Percentiles rank a stretch among this genome's conserved stretches.
Evolutionary conservation across 2,329 filamentous ascomycete genomes (phyloP).

Genomic region (Trichoderma semiorbis): DNA sequence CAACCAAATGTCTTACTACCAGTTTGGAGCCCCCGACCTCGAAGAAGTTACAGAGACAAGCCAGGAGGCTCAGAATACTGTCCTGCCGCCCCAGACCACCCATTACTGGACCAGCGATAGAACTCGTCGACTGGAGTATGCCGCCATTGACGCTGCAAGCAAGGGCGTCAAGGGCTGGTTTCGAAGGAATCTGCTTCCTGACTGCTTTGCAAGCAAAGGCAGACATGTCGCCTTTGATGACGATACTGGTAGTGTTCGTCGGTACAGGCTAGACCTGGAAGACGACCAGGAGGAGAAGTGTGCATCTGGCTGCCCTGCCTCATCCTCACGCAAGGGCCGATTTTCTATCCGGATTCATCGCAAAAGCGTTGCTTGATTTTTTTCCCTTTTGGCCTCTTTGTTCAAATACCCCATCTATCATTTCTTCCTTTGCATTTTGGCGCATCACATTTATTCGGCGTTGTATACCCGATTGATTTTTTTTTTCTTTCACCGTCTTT

Average conservation of each 20-base stretch:
- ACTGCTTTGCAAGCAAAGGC: slow-evolving; percentile 54
- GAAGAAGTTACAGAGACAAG: slow-evolving; percentile 27
- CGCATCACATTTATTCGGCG: slow-evolving; percentile 31
- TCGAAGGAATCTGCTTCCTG: slow-evolving; percentile 54
- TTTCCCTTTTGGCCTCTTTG: neutral
- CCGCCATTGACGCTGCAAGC: slow-evolving; percentile 61
- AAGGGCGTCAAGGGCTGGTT: slow-evolving; percentile 60
- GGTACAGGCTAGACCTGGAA: slow-evolving; percentile 59
- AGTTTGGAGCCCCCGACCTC: slow-evolving; percentile 46
- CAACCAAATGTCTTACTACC: slow-evolving; percentile 43
- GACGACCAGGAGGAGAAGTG: slow-evolving; percentile 36
- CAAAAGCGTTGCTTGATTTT: slow-evolving; percentile 24
- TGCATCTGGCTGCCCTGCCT: neutral
- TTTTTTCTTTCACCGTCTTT: neutral
- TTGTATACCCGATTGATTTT: slow-evolving; percentile 32
- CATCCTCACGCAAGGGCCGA: slow-evolving; percentile 27
- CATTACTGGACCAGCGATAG: slow-evolving; percentile 66
- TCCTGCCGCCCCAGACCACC: slow-evolving; percentile 52
- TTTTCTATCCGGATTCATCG: slow-evolving; percentile 29
- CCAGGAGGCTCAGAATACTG: slow-evolving; percentile 24
- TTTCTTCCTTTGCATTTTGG: slow-evolving; percentile 25
- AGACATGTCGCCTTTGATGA: slow-evolving; percentile 57
- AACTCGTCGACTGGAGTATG: slow-evolving; percentile 61
- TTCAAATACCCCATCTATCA: neutral
- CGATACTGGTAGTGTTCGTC: slow-evolving; percentile 59